Evolutionary conservation across 2,329 filamentous ascomycete genomes (phyloP), one percentile per base, ranked within the genome.

Genomic region (Blastomyces parvus): DNA sequence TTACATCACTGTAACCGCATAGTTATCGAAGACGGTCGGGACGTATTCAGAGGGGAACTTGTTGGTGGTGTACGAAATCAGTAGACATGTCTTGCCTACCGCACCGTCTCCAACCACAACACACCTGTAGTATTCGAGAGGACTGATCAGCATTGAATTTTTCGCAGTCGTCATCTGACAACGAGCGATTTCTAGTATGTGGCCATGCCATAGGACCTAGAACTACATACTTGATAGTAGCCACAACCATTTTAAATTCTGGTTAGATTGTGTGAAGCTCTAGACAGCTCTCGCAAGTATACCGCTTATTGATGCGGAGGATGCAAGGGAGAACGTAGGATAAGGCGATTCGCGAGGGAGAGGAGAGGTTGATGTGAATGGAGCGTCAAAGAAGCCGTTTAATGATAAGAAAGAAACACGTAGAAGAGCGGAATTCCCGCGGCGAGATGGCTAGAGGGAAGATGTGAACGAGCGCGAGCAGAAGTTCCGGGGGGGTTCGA

Each of bases 21-120:
- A 99, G 81, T 99, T 99, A 79, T 99, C 94, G 79, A 99, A 99
- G 68, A 99, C 94, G 38, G 94, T 99, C 61, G 94, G 94, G 64
- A 99, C 94, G 78, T 99, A 99, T 92, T 99, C 94, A 73, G 92
- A 97, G 44, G 94, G 94, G 78, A 99, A 99, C 74, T 97, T 97
- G 84, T 99, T 99, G 68, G 94, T 99, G 68, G 94, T 99, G 81
- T 99, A 99, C 77, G 91, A 96, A 81, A 99, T 99, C 75, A 99
- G 86, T 68, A 99, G 86, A 81, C 94, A 99, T 69, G 94, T 99
- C 84, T 99, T 99, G 78, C 94, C 94, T 71, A 99, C 94, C 69
- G 94, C 94, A 92, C 94, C 94, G 79, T 99, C 94, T 77, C 94
- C 94, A 73, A 99, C 94, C 71, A 99, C 94, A 74, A 99, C 94